These are phyloP conservation scores for Kodamaea suecica DNA, from an alignment of 1,139 yeast genomes.

Conservation along the genomic window DNA sequence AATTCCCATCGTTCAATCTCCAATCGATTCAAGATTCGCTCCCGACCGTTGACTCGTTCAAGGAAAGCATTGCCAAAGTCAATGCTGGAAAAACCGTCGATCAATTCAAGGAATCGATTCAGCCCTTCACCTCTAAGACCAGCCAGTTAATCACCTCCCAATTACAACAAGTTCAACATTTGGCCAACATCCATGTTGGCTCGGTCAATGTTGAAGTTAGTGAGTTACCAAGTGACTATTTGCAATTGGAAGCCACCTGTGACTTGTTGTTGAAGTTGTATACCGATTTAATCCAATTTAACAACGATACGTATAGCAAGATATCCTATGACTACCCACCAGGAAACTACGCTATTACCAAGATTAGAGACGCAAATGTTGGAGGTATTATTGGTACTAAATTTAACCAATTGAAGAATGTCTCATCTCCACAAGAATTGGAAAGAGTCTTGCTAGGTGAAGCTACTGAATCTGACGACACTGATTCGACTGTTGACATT, in stretches of 20 bases:
- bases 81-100: constrained; percentile 40
- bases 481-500: constrained; percentile 20
- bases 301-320: constrained; percentile 58
- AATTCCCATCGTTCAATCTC: constrained; percentile 46
- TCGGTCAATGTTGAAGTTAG: constrained; percentile 42
- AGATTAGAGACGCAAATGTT: constrained; percentile 57
- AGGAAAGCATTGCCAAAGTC: constrained; percentile 39
- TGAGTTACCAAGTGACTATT: constrained; percentile 72
- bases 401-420: constrained; percentile 57
- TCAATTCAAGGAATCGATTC: constrained; percentile 40
- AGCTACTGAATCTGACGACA: constrained; percentile 14
- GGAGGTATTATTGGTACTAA: constrained; percentile 54
- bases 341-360: constrained; percentile 47
- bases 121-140: constrained; percentile 45
- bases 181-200: constrained; percentile 27
- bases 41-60: constrained; percentile 39
- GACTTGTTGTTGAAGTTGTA: constrained; percentile 60
- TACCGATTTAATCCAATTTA: constrained; percentile 56
- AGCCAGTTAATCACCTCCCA: constrained; percentile 37
- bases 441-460: constrained; percentile 44
- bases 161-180: constrained; percentile 44
- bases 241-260: constrained; percentile 61
- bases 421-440: constrained; percentile 61
- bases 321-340: constrained; percentile 76
- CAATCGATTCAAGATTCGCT: constrained; percentile 48